Evolutionary conservation across 2,329 filamentous ascomycete species (phyloP).

Genomic region (Colletotrichum destructivum): DNA sequence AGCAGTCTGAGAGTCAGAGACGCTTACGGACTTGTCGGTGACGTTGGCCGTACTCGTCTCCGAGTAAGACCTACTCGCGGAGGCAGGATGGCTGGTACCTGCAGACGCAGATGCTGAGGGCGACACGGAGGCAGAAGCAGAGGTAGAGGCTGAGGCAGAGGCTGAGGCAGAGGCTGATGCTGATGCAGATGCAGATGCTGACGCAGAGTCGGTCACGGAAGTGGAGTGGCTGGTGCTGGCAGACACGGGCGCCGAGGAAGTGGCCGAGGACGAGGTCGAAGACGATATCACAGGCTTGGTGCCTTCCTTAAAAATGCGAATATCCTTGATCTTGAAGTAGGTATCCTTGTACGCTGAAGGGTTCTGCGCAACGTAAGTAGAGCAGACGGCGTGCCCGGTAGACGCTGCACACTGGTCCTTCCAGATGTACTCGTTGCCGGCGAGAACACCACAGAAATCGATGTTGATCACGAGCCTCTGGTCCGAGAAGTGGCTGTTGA

Average conservation of each 20-base stretch:
- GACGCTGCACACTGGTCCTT: constrained; percentile 46
- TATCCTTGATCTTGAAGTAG: constrained; percentile 63
- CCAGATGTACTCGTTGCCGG: constrained; percentile 57
- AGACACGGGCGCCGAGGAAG: not conserved
- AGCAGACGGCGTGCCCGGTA: constrained; percentile 51
- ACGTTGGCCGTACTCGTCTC: constrained; percentile 7
- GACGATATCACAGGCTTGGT: constrained; percentile 17
- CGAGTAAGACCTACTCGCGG: constrained; percentile 5
- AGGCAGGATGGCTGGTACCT: constrained; percentile 1
- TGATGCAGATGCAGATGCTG: constrained; percentile 46
- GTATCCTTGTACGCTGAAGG: constrained; percentile 54
- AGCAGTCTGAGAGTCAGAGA: constrained; percentile 33
- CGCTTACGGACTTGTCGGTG: constrained; percentile 52
- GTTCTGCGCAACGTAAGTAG: constrained; percentile 55
- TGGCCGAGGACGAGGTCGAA: not conserved
- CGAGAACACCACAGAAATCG: constrained; percentile 81
- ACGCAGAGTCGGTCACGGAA: constrained; percentile 43
- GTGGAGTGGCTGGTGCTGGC: no score
- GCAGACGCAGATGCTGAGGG: not conserved
- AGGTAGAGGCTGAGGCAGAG: not conserved
- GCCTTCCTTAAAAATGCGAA: constrained; percentile 51
- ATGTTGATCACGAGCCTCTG: constrained; percentile 84
- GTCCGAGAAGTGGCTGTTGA: constrained; percentile 73
- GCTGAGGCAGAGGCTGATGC: not conserved
- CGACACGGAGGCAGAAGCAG: not conserved